These are phyloP conservation scores for Leccinum subgranulosum DNA, from an alignment of 768 basidiomycete species.

Conservation along the genomic window DNA sequence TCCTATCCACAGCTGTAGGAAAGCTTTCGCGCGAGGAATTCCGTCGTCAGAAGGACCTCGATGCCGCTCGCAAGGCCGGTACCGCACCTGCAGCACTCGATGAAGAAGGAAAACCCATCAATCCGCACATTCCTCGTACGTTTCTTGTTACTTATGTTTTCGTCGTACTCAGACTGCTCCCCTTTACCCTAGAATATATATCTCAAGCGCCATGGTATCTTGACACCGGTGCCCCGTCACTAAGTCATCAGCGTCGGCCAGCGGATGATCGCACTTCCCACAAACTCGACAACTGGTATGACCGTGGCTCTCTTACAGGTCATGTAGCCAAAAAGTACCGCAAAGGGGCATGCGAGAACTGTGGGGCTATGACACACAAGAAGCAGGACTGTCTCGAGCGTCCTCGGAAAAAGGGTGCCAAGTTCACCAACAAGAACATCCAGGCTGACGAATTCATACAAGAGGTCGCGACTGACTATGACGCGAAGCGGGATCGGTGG, in stretches of 20 bases:
- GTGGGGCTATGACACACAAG: conserved; percentile 95
- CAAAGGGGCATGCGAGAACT: conserved; percentile 98
- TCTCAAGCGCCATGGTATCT: conserved; percentile 99
- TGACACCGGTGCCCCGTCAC: conserved; percentile 88
- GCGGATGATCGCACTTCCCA: conserved; percentile 51
- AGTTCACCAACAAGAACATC: conserved; percentile 86
- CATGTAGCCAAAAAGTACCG: conserved; percentile 96
- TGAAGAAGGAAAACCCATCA: conserved; percentile 93
- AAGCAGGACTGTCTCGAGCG: conserved; percentile 91
- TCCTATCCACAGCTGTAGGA: conserved; percentile 44
- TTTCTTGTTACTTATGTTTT: conserved; percentile 7
- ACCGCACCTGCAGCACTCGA: conserved; percentile 96
- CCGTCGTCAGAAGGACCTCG: conserved; percentile 92
- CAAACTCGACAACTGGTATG: conserved; percentile 90
- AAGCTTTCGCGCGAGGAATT: conserved; percentile 95
- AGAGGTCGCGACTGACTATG: conserved; percentile 73
- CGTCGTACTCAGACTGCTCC: background rate
- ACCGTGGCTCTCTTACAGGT: conserved; percentile 78
- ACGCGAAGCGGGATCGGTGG: conserved; percentile 96
- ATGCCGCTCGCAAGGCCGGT: conserved; percentile 97
- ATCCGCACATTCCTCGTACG: conserved; percentile 97
- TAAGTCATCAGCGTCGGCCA: conserved; percentile 89
- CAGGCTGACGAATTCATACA: conserved; percentile 90
- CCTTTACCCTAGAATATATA: conserved; percentile 74
- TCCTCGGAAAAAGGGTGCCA: conserved; percentile 94